Percentiles rank a stretch among this genome's conserved stretches.
These are phyloP conservation scores for Kazachstania viticola DNA, from an alignment of 805 yeast genomes.

Conservation along the genomic window DNA sequence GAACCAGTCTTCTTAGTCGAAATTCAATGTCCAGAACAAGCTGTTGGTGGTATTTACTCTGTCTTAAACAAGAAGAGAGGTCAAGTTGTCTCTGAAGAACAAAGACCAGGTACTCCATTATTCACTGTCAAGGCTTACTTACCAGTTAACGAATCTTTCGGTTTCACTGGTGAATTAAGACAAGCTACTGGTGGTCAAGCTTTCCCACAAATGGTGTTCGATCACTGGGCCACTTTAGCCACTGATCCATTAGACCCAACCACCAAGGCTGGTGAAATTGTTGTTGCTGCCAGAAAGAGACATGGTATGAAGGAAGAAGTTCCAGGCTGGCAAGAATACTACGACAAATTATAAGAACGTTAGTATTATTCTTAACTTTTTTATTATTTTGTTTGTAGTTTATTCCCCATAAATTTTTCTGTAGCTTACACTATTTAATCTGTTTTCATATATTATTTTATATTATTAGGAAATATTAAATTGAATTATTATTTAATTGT, in stretches of 20 bases:
- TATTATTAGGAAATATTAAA: slow-evolving; percentile 1
- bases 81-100: slow-evolving; percentile 98
- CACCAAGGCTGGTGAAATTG: slow-evolving; percentile 58
- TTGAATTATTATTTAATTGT: neutral
- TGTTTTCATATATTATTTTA: slow-evolving; percentile 3
- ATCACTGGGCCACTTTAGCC: slow-evolving; percentile 87
- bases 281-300: slow-evolving; percentile 72
- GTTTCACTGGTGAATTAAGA: slow-evolving; percentile 98
- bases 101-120: slow-evolving; percentile 99
- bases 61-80: slow-evolving; percentile 99
- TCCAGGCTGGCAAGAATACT: slow-evolving; percentile 99
- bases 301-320: slow-evolving; percentile 94
- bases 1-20: slow-evolving; percentile 99
- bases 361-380: slow-evolving; percentile 4
- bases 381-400: slow-evolving; percentile 8
- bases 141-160: slow-evolving; percentile 99
- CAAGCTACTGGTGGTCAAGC: slow-evolving; percentile 99
- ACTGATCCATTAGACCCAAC: slow-evolving; percentile 91
- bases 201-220: slow-evolving; percentile 99
- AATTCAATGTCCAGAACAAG: slow-evolving; percentile 98
- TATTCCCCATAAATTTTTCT: neutral
- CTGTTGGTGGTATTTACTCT: slow-evolving; percentile 99
- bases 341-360: slow-evolving; percentile 63
- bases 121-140: slow-evolving; percentile 99
- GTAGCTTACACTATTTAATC: slow-evolving; percentile 1